phyloP scores from a whole-genome alignment of 495 filamentous ascomycete genomes.

The Chaetomium fimeti region DNA sequence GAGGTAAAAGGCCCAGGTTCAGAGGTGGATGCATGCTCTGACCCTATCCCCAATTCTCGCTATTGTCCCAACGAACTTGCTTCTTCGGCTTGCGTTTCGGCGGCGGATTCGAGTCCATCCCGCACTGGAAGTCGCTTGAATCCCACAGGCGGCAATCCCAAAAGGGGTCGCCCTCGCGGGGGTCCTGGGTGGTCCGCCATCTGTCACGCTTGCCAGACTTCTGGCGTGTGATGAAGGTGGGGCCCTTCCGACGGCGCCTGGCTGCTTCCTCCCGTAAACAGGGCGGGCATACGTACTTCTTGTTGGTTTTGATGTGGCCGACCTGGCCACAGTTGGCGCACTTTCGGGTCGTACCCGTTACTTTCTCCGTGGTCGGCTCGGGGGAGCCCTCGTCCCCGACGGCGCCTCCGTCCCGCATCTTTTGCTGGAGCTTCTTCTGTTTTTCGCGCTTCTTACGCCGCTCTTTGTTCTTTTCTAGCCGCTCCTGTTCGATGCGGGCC shows the following conservation, averaged over 20 bases:
- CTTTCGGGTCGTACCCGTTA: conserved; percentile 75
- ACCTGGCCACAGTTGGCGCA: conserved; percentile 95
- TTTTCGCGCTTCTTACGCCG: conserved; percentile 88
- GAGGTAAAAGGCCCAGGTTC: not conserved
- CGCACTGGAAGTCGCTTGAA: not conserved
- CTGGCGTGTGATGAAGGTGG: not conserved
- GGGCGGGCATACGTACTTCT: conserved; percentile 62
- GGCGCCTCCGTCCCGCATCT: conserved; percentile 45
- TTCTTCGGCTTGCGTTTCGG: not conserved
- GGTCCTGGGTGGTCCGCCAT: not conserved
- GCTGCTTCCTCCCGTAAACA: conserved; percentile 5
- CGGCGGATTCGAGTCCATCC: not conserved
- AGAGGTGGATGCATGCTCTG: not conserved
- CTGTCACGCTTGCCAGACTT: conserved; percentile 1
- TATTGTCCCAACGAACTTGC: not conserved
- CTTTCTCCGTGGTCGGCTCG: conserved; percentile 50
- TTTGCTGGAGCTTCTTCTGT: conserved; percentile 62
- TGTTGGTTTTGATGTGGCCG: conserved; percentile 99
- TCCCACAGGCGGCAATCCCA: conserved; percentile 16
- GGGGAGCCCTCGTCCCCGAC: conserved; percentile 43
- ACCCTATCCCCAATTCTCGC: not conserved
- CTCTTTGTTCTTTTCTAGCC: conserved; percentile 86
- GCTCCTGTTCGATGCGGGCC: conserved; percentile 71
- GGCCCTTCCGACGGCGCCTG: not conserved
- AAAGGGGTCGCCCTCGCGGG: conserved; percentile 11